phyloP scores from a whole-genome alignment of 2,329 filamentous ascomycete genomes.

The Arthrobotrys entomopaga region DNA sequence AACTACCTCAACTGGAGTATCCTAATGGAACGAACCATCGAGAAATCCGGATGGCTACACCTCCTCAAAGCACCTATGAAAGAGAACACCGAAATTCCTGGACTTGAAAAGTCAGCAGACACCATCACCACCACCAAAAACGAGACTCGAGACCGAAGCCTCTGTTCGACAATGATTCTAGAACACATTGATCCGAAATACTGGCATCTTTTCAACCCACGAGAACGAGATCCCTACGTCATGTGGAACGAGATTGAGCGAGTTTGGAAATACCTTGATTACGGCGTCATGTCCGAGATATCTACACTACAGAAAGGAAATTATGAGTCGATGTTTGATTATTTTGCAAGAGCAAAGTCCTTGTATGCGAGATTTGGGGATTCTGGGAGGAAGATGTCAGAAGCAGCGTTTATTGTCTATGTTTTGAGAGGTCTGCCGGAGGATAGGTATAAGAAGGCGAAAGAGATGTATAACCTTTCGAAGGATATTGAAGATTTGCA shows the following conservation, averaged over 20 bases:
- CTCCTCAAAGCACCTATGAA: background rate
- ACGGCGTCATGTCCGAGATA: background rate
- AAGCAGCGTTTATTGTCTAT: background rate
- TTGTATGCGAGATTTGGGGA: background rate
- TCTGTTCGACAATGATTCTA: conserved; percentile 22
- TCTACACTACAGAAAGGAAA: too few relatives aligned
- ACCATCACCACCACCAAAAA: too few relatives aligned
- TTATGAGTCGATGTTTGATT: background rate
- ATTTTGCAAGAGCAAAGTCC: conserved; percentile 2
- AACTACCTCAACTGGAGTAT: conserved; percentile 39
- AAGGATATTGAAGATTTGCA: background rate
- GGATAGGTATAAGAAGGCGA: background rate
- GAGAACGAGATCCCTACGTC: conserved; percentile 14
- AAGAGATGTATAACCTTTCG: background rate
- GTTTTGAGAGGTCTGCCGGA: background rate
- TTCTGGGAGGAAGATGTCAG: conserved; percentile 1
- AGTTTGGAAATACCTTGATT: conserved; percentile 10
- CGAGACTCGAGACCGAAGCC: background rate
- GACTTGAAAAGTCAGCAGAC: background rate
- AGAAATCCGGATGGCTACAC: conserved; percentile 1
- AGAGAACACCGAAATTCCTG: background rate
- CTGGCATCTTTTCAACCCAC: conserved; percentile 14
- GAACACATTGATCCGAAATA: conserved; percentile 15
- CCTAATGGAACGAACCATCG: conserved; percentile 15
- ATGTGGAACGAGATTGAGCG: conserved; percentile 22